Conservation (phyloP, 2,329 filamentous ascomycete species). For the Zymoseptoria passerinii region DNA sequence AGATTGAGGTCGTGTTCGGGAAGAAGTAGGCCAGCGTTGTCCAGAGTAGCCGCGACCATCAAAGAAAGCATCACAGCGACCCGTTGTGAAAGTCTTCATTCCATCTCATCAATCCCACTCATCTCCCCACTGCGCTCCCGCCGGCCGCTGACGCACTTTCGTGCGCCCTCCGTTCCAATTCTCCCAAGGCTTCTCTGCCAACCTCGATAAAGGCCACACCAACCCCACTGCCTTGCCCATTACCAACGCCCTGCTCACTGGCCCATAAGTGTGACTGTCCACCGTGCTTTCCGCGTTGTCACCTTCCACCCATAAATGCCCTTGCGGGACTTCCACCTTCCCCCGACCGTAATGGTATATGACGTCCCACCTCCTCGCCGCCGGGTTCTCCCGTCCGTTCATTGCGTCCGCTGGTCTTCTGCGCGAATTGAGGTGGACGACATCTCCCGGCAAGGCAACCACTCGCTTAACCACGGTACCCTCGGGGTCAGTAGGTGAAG, state of each 20-base stretch:
- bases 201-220: slow-evolving; percentile 57
- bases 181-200: slow-evolving; percentile 47
- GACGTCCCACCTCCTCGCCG: slow-evolving; percentile 22
- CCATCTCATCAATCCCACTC: background rate
- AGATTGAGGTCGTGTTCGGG: slow-evolving; percentile 40
- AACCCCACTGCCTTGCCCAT: slow-evolving; percentile 66
- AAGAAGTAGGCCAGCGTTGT: slow-evolving; percentile 11
- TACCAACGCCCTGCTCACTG: slow-evolving; percentile 57
- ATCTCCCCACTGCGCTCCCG: background rate
- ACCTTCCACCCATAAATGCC: slow-evolving; percentile 92
- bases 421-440: slow-evolving; percentile 51
- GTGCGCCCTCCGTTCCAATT: slow-evolving; percentile 37
- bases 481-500: slow-evolving; percentile 57
- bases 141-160: background rate
- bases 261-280: slow-evolving; percentile 88
- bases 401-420: slow-evolving; percentile 27
- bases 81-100: too few relatives aligned
- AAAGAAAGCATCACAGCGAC: too few relatives aligned
- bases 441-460: slow-evolving; percentile 71
- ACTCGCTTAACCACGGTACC: slow-evolving; percentile 71
- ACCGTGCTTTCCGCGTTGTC: slow-evolving; percentile 65
- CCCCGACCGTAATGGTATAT: slow-evolving; percentile 17
- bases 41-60: background rate
- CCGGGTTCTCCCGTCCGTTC: slow-evolving; percentile 28
- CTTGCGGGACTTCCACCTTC: slow-evolving; percentile 59